Evolutionary conservation across 306 rosid genomes (phyloP).

Genomic region (Quercus cerris): DNA sequence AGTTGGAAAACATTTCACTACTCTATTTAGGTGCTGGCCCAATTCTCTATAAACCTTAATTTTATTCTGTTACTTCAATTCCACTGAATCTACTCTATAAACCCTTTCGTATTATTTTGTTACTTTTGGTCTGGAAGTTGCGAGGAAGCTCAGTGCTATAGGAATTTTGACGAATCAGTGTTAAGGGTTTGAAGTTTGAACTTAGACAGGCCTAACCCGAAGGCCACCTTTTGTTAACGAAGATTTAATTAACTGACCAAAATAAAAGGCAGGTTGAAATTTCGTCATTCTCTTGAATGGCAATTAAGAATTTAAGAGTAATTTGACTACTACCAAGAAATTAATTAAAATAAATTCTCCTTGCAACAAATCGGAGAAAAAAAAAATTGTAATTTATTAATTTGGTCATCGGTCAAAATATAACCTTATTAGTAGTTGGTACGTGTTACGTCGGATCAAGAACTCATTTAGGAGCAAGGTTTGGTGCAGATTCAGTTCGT

Average conservation of each 20-base stretch:
- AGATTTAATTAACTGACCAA: not conserved
- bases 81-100: not conserved
- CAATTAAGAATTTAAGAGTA: not conserved
- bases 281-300: not conserved
- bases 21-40: slow-evolving; percentile 8
- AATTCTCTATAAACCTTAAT: not conserved
- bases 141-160: not conserved
- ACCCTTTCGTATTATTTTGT: not conserved
- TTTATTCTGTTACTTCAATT: not conserved
- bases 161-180: not conserved
- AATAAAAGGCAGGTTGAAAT: not conserved
- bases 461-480: not conserved
- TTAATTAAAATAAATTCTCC: not conserved
- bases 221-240: not conserved
- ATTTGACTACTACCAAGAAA: not conserved
- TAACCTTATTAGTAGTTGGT: not conserved
- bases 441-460: not conserved
- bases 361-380: not conserved
- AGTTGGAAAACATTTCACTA: not conserved
- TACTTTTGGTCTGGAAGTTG: not conserved
- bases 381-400: not conserved
- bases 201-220: not conserved
- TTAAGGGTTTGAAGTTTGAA: too few species aligned
- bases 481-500: not conserved
- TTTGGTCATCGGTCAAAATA: not conserved